Base-by-base conservation (phyloP, 148 eudicot species). In the Agrostemma githago region DNA sequence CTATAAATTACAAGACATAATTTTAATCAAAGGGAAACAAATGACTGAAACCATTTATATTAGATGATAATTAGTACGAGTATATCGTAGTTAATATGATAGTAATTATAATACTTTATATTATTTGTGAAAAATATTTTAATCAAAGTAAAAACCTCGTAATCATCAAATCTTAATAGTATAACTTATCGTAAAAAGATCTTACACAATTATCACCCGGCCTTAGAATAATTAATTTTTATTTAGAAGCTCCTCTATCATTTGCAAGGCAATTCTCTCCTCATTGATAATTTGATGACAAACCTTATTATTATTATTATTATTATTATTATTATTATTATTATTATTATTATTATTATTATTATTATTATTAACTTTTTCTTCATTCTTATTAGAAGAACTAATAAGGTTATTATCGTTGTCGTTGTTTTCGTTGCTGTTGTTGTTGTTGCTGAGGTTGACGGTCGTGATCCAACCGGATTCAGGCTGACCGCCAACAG, bases 241-340 rank as follows among this genome's bases (percentile, higher is more conserved):
- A 56, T 86, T 86, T 0, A 88, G 83, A 19, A 88, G 84, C 66
- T 88, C 92, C 68, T 88, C 92, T 7, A 88, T 84, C 92, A 88
- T 88, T 80, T 88, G 89, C 77, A 88, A 72, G 37, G 92, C 89
- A 58, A 84, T 71, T 62, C 71, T 86, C 63, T 88, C 92, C 75
- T 88, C 92, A 62, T 79, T 83, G 46, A 86, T 41, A 4, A 65
- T 75, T 37, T 76, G 40, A 43, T 59, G 68, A 74, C 87, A 19
- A 87, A 79, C 72, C 56, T 43, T 58, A 17, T 15, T 43, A 2
- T 4, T 41, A 15, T 68, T 56, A 5, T 68, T 56, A 54, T 68
- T 26, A 17, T 38, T 76, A 8, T 59, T 60, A 26, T 70, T 85
- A 26, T 26, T 26, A 26, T 19, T 10, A 9, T 8, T 19, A 8